Percentiles rank a stretch among this genome's conserved stretches.
Conservation (phyloP, 768 basidiomycete species). For the Mycena galopus region DNA sequence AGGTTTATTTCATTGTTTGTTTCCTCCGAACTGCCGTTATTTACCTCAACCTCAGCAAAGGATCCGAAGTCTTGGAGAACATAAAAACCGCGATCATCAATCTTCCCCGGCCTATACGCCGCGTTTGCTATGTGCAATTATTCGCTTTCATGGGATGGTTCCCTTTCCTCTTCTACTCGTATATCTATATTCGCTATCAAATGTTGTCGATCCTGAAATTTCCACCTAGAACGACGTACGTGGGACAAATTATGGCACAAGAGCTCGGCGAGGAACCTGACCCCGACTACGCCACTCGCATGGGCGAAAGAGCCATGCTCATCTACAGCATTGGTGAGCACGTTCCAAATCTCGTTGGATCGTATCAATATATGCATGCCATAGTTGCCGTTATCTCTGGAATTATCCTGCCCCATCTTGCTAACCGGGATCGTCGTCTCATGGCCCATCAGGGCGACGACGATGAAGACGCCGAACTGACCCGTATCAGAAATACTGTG, state of each 20-base stretch:
- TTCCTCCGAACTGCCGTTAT: not conserved
- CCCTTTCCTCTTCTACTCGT: constrained; percentile 95
- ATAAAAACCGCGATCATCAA: constrained; percentile 80
- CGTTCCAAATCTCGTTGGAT: constrained; percentile 3
- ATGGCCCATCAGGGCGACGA: constrained; percentile 80
- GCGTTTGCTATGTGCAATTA: constrained; percentile 93
- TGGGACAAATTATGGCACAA: constrained; percentile 94
- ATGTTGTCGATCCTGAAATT: not conserved
- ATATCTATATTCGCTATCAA: constrained; percentile 39
- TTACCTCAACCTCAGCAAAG: constrained; percentile 55
- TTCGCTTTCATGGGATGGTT: constrained; percentile 99
- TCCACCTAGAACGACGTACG: constrained; percentile 84
- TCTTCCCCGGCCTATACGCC: constrained; percentile 85
- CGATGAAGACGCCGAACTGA: constrained; percentile 80
- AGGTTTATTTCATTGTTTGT: constrained; percentile 46
- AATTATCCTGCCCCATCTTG: constrained; percentile 82
- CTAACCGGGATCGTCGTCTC: constrained; percentile 84
- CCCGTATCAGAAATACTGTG: constrained; percentile 78
- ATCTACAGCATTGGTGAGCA: constrained; percentile 86
- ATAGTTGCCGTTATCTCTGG: constrained; percentile 90
- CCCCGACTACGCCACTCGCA: constrained; percentile 84
- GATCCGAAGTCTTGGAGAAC: constrained; percentile 82
- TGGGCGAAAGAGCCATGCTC: constrained; percentile 90
- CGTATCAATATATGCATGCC: constrained; percentile 23
- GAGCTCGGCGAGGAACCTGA: constrained; percentile 82